A percentile compares a stretch with the other conserved stretches of the same genome.
These are phyloP conservation scores for Pythium phragmitis DNA, from an alignment of 352 stramenopile genomes.

Conservation along the genomic window DNA sequence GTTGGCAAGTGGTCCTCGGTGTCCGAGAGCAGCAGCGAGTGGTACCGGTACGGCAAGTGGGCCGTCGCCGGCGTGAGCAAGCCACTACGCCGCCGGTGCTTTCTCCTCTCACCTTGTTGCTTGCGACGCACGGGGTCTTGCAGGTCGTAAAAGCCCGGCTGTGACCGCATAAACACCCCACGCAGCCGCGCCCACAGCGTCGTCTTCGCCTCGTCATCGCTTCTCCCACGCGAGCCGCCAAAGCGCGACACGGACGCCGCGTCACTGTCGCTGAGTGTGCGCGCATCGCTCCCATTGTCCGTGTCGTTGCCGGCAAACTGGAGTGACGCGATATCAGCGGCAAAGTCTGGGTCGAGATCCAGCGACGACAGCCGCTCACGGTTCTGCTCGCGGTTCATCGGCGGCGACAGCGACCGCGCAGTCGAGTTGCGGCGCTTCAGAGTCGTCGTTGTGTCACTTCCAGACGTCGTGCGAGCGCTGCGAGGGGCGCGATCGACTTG, in stretches of 20 bases:
- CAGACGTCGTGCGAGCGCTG: not conserved
- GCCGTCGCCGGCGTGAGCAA: slow-evolving; percentile 18
- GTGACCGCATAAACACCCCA: slow-evolving; percentile 17
- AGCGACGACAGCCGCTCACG: slow-evolving; percentile 14
- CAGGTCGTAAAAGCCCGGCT: slow-evolving; percentile 33
- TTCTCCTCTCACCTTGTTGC: slow-evolving; percentile 31
- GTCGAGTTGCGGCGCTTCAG: slow-evolving; percentile 14
- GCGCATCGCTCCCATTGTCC: not conserved
- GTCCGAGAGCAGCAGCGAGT: slow-evolving; percentile 27
- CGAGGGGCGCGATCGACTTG: not conserved
- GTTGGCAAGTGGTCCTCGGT: slow-evolving; percentile 15
- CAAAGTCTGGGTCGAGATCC: slow-evolving; percentile 17
- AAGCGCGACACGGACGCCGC: not conserved
- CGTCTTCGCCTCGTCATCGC: not conserved
- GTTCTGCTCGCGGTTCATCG: not conserved
- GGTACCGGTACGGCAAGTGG: slow-evolving; percentile 24
- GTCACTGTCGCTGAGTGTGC: slow-evolving; percentile 1
- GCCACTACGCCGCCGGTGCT: not conserved
- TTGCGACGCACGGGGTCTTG: slow-evolving; percentile 34
- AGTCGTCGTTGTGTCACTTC: not conserved
- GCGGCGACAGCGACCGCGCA: slow-evolving; percentile 13
- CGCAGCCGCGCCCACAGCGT: slow-evolving; percentile 23
- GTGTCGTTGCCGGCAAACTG: slow-evolving; percentile 9
- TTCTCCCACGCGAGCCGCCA: not conserved
- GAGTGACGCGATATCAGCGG: slow-evolving; percentile 14